Evolutionary conservation across 495 filamentous ascomycete species (phyloP).

Genomic region (Xylaria bambusicola): DNA sequence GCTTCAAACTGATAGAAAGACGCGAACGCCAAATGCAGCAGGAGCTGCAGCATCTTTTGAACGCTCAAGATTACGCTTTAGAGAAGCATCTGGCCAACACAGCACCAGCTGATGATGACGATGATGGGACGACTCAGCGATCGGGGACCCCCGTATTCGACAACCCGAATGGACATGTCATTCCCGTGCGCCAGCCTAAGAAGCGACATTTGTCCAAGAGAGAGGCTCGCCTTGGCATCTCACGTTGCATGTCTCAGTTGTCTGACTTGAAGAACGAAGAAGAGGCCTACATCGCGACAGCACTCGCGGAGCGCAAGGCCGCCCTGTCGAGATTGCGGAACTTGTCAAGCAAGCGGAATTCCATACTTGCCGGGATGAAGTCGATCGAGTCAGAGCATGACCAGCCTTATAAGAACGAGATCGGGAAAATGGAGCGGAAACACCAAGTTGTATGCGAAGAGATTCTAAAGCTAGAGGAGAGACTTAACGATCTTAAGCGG

Average conservation of each 20-base stretch:
- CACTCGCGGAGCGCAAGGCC: slow-evolving; percentile 58
- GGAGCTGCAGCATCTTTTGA: slow-evolving; percentile 77
- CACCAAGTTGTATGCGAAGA: slow-evolving; percentile 56
- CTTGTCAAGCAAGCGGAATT: slow-evolving; percentile 57
- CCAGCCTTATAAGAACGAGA: slow-evolving; percentile 33
- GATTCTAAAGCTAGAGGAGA: slow-evolving; percentile 60
- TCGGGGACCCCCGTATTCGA: slow-evolving; percentile 20
- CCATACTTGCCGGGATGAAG: slow-evolving; percentile 43
- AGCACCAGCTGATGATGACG: slow-evolving; percentile 8
- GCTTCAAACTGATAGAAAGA: slow-evolving; percentile 45
- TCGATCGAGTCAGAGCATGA: slow-evolving; percentile 42
- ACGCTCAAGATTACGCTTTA: slow-evolving; percentile 81
- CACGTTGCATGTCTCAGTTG: slow-evolving; percentile 69
- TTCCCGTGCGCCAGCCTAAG: slow-evolving; percentile 66
- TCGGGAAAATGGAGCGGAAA: slow-evolving; percentile 52
- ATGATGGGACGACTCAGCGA: slow-evolving; percentile 28
- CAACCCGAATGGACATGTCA: slow-evolving; percentile 38
- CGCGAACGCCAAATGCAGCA: slow-evolving; percentile 66
- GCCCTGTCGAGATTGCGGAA: slow-evolving; percentile 62
- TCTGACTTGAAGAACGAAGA: slow-evolving; percentile 74
- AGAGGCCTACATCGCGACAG: slow-evolving; percentile 57
- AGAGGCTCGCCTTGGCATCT: slow-evolving; percentile 70
- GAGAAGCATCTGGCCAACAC: slow-evolving; percentile 40
- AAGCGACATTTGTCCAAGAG: slow-evolving; percentile 59
- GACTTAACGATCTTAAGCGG: slow-evolving; percentile 67